Percentiles rank a stretch among this genome's conserved stretches.
Evolutionary conservation across 1,284 basidiomycete species (phyloP).

Genomic region (Cryptococcus floricola): DNA sequence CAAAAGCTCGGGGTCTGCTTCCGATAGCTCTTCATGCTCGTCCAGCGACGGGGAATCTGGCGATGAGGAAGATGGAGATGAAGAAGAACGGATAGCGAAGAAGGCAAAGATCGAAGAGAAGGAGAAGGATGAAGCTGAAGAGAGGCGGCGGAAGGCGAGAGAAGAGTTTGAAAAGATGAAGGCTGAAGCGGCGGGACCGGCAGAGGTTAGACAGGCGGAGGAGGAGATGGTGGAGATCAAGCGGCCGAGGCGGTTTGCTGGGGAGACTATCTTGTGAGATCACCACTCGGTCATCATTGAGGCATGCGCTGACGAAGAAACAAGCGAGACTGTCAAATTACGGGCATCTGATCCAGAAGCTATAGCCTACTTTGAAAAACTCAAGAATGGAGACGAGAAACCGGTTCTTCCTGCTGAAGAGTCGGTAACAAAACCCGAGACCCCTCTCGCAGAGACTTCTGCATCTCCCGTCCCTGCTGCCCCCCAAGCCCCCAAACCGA

Average conservation of each 20-base stretch:
- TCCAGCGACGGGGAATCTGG: conserved; percentile 10
- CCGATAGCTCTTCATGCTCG: conserved; percentile 12
- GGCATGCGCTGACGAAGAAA: background rate
- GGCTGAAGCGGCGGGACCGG: conserved; percentile 7
- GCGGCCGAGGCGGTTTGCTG: conserved; percentile 43
- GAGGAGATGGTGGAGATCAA: conserved; percentile 36
- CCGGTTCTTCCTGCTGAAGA: background rate
- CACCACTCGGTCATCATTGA: background rate
- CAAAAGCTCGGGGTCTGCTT: conserved; percentile 12
- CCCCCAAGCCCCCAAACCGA: conserved; percentile 6
- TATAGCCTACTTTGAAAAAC: conserved; percentile 22
- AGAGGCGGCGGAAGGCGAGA: conserved; percentile 21
- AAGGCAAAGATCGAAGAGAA: conserved; percentile 13
- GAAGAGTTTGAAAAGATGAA: conserved; percentile 23
- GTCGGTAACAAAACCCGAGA: background rate
- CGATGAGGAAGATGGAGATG: conserved; percentile 17
- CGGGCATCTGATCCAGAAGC: conserved; percentile 39
- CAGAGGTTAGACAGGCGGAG: conserved; percentile 7
- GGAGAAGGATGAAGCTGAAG: conserved; percentile 17
- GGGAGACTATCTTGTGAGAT: conserved; percentile 44
- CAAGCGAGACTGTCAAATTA: conserved; percentile 40
- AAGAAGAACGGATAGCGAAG: conserved; percentile 2
- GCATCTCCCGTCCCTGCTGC: background rate
- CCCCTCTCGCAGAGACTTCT: background rate
- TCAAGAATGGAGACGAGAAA: background rate